Evolutionary conservation across 2,329 filamentous ascomycete genomes (phyloP).

Genomic region (Domatiomyces globalis): DNA sequence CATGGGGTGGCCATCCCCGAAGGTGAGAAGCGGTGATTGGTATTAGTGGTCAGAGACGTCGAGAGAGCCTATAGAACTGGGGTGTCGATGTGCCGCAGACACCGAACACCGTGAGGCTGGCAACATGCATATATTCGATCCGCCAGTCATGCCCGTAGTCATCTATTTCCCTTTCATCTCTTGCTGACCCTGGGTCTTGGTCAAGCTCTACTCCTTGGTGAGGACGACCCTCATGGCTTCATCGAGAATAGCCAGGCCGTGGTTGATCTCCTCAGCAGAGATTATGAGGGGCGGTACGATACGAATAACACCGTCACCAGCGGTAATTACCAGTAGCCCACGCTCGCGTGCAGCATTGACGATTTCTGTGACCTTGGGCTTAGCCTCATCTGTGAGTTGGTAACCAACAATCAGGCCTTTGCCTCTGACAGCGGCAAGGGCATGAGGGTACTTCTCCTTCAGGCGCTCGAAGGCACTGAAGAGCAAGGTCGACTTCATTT

Average conservation of each 20-base stretch:
- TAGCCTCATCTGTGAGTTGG: constrained; percentile 59
- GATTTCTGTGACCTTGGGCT: constrained; percentile 40
- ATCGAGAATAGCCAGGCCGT: constrained; percentile 62
- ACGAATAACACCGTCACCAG: constrained; percentile 77
- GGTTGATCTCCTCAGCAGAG: constrained; percentile 62
- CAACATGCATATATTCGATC: too few species aligned
- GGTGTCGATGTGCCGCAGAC: neutral
- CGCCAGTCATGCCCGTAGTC: too few species aligned
- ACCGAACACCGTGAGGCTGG: neutral
- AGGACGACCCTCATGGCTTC: constrained; percentile 48
- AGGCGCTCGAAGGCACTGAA: constrained; percentile 43
- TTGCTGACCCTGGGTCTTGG: constrained; percentile 31
- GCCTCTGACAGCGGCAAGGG: constrained; percentile 68
- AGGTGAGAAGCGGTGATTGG: constrained; percentile 17
- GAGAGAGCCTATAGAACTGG: neutral
- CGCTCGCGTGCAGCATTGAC: constrained; percentile 76
- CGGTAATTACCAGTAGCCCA: constrained; percentile 80
- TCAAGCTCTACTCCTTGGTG: constrained; percentile 24
- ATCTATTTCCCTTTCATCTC: constrained; percentile 23
- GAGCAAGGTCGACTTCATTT: constrained; percentile 51
- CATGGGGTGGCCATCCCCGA: constrained; percentile 48
- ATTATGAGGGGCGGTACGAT: constrained; percentile 84
- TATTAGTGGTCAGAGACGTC: neutral
- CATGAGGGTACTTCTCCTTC: constrained; percentile 48
- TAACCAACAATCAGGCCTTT: constrained; percentile 74